A percentile compares a stretch with the other conserved stretches of the same genome.
Evolutionary conservation across 2,329 filamentous ascomycete genomes (phyloP).

Genomic region (Chaetomiaceae sp.): DNA sequence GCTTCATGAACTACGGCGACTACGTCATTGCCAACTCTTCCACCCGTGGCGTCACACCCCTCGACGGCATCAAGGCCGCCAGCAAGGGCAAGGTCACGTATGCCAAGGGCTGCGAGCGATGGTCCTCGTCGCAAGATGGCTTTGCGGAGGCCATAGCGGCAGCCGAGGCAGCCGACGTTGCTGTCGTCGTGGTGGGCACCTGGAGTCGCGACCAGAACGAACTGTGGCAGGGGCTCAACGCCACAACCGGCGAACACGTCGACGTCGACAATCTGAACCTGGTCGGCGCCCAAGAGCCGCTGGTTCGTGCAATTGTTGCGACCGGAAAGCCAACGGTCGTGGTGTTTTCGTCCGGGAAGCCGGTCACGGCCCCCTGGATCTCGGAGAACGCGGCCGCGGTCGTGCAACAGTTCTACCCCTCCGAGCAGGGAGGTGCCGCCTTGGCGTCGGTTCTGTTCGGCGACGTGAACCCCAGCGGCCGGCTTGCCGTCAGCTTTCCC

Average conservation of each 20-base stretch:
- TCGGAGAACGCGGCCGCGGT: constrained; percentile 57
- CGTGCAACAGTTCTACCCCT: constrained; percentile 69
- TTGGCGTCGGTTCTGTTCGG: constrained; percentile 62
- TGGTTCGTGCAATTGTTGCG: constrained; percentile 60
- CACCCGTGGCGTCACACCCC: constrained; percentile 60
- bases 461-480: constrained; percentile 58
- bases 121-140: constrained; percentile 63
- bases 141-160: constrained; percentile 61
- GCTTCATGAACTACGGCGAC: constrained; percentile 68
- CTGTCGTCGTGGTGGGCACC: constrained; percentile 67
- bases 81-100: constrained; percentile 58
- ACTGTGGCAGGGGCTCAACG: constrained; percentile 64
- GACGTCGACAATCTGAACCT: constrained; percentile 59
- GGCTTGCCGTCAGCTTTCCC: constrained; percentile 61
- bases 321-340: constrained; percentile 63
- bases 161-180: constrained; percentile 61
- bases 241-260: constrained; percentile 69
- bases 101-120: constrained; percentile 64
- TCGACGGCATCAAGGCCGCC: constrained; percentile 60
- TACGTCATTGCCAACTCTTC: constrained; percentile 63
- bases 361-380: constrained; percentile 68
- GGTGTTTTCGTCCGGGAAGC: constrained; percentile 64
- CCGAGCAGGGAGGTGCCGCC: constrained; percentile 60
- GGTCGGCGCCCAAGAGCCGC: constrained; percentile 61
- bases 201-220: constrained; percentile 69